Base-by-base conservation (phyloP, 495 filamentous ascomycete genomes). In the Xylaria castorea region DNA sequence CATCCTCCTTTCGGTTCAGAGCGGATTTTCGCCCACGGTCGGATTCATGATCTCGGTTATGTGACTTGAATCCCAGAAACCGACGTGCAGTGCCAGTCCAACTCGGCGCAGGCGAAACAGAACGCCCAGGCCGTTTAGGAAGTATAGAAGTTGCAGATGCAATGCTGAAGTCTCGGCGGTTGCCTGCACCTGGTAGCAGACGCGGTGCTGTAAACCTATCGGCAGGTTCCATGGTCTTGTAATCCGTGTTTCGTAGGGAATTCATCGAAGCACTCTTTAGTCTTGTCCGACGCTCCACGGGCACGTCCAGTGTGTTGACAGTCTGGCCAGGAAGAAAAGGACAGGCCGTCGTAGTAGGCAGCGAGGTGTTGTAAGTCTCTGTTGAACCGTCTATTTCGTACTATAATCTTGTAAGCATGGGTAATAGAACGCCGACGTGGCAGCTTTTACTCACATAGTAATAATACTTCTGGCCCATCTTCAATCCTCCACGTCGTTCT, bases 401-500 rank as follows among this genome's bases (percentile, higher is more conserved):
- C 93, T 97, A 75, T 68, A 67, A 71, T 9, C 9, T n/a, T 20
- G 67, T 78, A 68, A 78, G 74, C 40, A 55, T 61, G 55, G 53
- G 34, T 34, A 30, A 48, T 1, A 48, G 51, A 20, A 32, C 22
- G 16, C 7, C 7, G 74, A 71, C 20, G 57, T 34, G 58, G 53
- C 68, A 66, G 78, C 40, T 34, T 66, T 71, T 20, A 82, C 93
- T 82, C 82, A 96, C 94, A 83, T 94, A 97, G 84, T 97, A 97
- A 88, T 94, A 97, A 82, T 97, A 97, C 11, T 90, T 94, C n/a
- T 90, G 90, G 36, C 94, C 94, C 92, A 96, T 96, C 80, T 92
- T 96, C 69, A 97, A 85, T 30, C 91, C 94, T 38, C 94, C 94
- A 42, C 87, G 87, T 68, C 94, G 89, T 76, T 89, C 89, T 53